Evolutionary conservation across 169 alveolate genomes (phyloP).

Genomic region (Plasmodium vinckei): DNA sequence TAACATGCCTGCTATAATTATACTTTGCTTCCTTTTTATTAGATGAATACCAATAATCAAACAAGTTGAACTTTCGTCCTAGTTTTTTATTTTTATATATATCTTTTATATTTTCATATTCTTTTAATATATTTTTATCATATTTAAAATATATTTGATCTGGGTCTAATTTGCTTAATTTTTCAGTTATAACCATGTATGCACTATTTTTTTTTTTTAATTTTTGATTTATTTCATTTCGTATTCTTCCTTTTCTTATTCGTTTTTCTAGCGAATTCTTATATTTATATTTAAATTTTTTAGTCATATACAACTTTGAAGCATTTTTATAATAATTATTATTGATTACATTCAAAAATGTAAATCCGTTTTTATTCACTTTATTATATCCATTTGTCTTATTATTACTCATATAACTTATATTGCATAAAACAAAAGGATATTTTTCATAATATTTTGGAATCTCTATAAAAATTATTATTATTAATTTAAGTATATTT

Average conservation of each 20-base stretch:
- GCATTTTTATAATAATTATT: constrained; percentile 5
- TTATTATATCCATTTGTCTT: not conserved
- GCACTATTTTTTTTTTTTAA: constrained; percentile 77
- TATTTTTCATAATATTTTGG: constrained; percentile 8
- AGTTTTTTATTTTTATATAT: constrained; percentile 69
- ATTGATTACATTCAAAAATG: constrained; percentile 15
- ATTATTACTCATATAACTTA: not conserved
- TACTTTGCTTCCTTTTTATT: constrained; percentile 62
- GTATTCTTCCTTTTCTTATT: constrained; percentile 47
- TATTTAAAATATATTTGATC: constrained; percentile 71
- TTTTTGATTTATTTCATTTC: constrained; percentile 72
- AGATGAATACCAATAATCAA: constrained; percentile 75
- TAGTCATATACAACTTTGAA: constrained; percentile 66
- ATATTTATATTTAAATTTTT: constrained; percentile 65
- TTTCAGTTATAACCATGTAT: constrained; percentile 71
- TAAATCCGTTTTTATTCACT: not conserved
- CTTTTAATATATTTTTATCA: constrained; percentile 75
- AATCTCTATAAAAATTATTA: constrained; percentile 18
- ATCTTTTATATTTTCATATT: constrained; percentile 69
- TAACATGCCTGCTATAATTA: constrained; percentile 75
- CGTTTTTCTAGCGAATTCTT: constrained; percentile 57
- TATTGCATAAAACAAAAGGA: constrained; percentile 10
- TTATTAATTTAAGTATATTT: constrained; percentile 3
- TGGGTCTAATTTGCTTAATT: constrained; percentile 73
- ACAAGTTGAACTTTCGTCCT: constrained; percentile 62